Base-by-base conservation (phyloP, 345 rosid species). In the Cardamine occulta region DNA sequence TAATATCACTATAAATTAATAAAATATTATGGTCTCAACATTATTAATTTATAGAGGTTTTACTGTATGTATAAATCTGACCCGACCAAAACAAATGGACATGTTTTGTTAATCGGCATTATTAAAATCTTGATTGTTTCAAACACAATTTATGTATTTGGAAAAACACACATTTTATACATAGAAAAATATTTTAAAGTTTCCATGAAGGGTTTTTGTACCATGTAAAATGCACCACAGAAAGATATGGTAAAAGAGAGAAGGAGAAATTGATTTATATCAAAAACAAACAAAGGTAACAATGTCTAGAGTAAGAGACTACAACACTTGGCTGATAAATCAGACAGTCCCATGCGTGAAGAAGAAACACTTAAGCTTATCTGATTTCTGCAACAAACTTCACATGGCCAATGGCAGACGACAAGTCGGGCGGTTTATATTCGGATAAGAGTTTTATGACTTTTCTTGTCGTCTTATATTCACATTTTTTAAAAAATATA, bases 351-450 rank as follows among this genome's bases (percentile, higher is more conserved):
- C 73, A 74, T 58, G 78, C 66, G 60, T 66, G 21, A 47, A 49
- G 77, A 63, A 66, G 40, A 17, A n/a, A 74, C 72, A 74, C 78
- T 42, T 74, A 74, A 57, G 58, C 73, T 74, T 66, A 47, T 57
- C 78, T 24, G 24, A 57, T 48, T 35, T 66, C 44, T 66, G 42
- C 60, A 74, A 66, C 67, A 34, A 47, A 65, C 51, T 37, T 74
- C 72, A 74, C 72, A 74, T 74, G 72, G 78, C 51, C 51, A 34
- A 47, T 10, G 5, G 3, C 78, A 66, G 72, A 56, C 72, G 72
- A 56, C 72, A 57, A 8, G 21, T n/a, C 12, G 5, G 49, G 31
- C 14, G 31, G 23, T 65, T 34, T 34, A 2, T 32, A 17, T 56
- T 54, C 62, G 49, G 78, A 66, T 57, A 74, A 55, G 37, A 34